A percentile compares a stretch with the other conserved stretches of the same genome.
These are phyloP conservation scores for Cicer judaicum DNA, from an alignment of 306 rosid species.

Conservation along the genomic window DNA sequence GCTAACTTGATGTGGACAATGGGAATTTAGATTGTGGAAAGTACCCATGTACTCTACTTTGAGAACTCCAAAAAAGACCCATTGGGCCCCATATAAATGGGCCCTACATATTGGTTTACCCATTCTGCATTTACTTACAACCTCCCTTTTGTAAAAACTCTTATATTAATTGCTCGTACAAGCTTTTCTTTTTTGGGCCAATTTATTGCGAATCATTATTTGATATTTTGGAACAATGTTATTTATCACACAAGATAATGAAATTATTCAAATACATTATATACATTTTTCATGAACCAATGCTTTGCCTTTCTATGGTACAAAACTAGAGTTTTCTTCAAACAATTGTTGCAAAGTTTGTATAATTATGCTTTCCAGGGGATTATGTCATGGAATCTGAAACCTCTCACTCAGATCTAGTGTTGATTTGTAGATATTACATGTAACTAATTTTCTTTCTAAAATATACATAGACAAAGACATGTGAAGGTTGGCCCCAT, in stretches of 20 bases:
- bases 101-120: constrained; percentile 35
- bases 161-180: constrained; percentile 9
- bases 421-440: not conserved
- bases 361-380: constrained; percentile 14
- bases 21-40: constrained; percentile 45
- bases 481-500: not conserved
- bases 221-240: constrained; percentile 8
- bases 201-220: constrained; percentile 27
- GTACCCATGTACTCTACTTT: constrained; percentile 38
- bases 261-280: not conserved
- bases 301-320: constrained; percentile 3
- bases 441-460: constrained; percentile 11
- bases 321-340: constrained; percentile 26
- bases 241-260: not conserved
- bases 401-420: constrained; percentile 33
- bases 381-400: constrained; percentile 17
- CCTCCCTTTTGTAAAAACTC: constrained; percentile 39
- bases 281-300: not conserved
- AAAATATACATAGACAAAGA: not conserved
- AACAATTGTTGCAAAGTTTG: constrained; percentile 14
- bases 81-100: constrained; percentile 37
- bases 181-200: constrained; percentile 37
- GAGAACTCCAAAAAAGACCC: constrained; percentile 30
- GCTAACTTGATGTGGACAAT: constrained; percentile 49
- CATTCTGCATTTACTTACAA: constrained; percentile 42